Evolutionary conservation across 129 eudicot genomes (phyloP).

Genomic region (Daucus carota): DH1_v3.0 NC_030384.2:29612501-29613000

Average conservation of each 20-base stretch:
- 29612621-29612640: constrained; percentile 60
- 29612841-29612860: constrained; percentile 58
- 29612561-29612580: constrained; percentile 31
- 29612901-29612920: constrained; percentile 31
- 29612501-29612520: constrained; percentile 41
- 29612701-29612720: constrained; percentile 26
- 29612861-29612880: constrained; percentile 51
- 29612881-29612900: constrained; percentile 41
- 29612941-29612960: constrained; percentile 49
- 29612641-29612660: constrained; percentile 44
- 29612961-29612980: constrained; percentile 47
- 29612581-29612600: constrained; percentile 38
- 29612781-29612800: constrained; percentile 15
- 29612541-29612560: constrained; percentile 39
- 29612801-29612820: constrained; percentile 16
- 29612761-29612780: constrained; percentile 34
- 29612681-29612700: constrained; percentile 28
- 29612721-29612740: constrained; percentile 50
- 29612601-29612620: constrained; percentile 44
- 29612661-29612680: constrained; percentile 24
- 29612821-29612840: constrained; percentile 33
- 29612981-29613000: constrained; percentile 24
- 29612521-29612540: constrained; percentile 61
- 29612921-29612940: constrained; percentile 47
- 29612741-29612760: constrained; percentile 62